Evolutionary conservation across 2,329 filamentous ascomycete genomes (phyloP).

Genomic region (Cercospora zeina): DNA sequence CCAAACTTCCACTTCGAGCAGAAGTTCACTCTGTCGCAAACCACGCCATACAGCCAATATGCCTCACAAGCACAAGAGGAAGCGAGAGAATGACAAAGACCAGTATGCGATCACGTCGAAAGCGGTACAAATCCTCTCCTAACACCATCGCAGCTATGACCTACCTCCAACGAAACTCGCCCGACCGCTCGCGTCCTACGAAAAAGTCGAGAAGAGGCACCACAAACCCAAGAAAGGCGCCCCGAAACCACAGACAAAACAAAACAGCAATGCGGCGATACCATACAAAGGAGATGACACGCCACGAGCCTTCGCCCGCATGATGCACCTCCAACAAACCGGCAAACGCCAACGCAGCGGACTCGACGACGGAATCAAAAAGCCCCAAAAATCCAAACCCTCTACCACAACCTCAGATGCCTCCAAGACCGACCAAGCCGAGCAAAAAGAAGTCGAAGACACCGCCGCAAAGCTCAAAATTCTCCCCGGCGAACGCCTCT

Average conservation of each 20-base stretch:
- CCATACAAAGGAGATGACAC: slow-evolving; percentile 71
- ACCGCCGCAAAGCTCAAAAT: slow-evolving; percentile 62
- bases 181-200: slow-evolving; percentile 58
- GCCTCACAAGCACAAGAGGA: slow-evolving; percentile 40
- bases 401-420: slow-evolving; percentile 10
- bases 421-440: slow-evolving; percentile 1
- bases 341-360: slow-evolving; percentile 61
- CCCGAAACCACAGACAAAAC: slow-evolving; percentile 25
- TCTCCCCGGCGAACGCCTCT: slow-evolving; percentile 76
- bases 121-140: slow-evolving; percentile 47
- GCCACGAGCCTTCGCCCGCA: slow-evolving; percentile 79
- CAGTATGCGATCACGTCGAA: slow-evolving; percentile 33
- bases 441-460: slow-evolving; percentile 6
- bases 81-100: slow-evolving; percentile 39
- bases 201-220: slow-evolving; percentile 40
- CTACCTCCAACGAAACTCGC: slow-evolving; percentile 63
- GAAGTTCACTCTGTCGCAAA: slow-evolving; percentile 11
- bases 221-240: slow-evolving; percentile 24
- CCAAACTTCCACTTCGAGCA: slow-evolving; percentile 1
- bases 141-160: slow-evolving; percentile 50
- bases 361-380: slow-evolving; percentile 67
- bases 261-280: slow-evolving; percentile 40
- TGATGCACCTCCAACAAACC: slow-evolving; percentile 72
- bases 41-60: slow-evolving; percentile 21
- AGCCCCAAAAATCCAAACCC: slow-evolving; percentile 38